Evolutionary conservation across 2,329 filamentous ascomycete genomes (phyloP).

Genomic region (Leptodontidium sp.): DNA sequence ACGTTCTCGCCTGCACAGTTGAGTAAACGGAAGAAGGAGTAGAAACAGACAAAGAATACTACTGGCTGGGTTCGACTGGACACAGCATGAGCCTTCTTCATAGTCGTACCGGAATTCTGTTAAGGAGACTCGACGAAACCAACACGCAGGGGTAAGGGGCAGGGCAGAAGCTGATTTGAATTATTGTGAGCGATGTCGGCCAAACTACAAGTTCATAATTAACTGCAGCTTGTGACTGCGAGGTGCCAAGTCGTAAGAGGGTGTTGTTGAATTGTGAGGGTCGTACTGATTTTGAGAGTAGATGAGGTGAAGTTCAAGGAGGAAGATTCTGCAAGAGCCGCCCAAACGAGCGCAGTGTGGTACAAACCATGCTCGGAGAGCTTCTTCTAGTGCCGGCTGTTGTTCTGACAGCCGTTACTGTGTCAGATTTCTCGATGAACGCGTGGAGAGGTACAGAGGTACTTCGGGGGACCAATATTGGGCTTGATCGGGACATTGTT

Average conservation of each 20-base stretch:
- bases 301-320: neutral
- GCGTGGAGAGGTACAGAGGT: slow-evolving; percentile 41
- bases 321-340: slow-evolving; percentile 12
- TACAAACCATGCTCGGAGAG: slow-evolving; percentile 4
- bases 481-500: slow-evolving; percentile 33
- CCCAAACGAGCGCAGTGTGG: neutral
- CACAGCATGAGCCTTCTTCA: slow-evolving; percentile 34
- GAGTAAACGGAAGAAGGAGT: slow-evolving; percentile 42
- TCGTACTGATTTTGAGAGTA: slow-evolving; percentile 12
- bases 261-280: neutral
- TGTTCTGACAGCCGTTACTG: slow-evolving; percentile 41
- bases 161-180: neutral
- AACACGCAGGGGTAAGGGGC: slow-evolving; percentile 29
- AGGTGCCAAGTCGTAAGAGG: neutral
- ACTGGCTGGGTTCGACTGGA: slow-evolving; percentile 34
- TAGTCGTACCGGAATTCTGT: slow-evolving; percentile 27
- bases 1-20: slow-evolving; percentile 43
- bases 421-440: slow-evolving; percentile 44
- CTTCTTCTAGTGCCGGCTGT: slow-evolving; percentile 23
- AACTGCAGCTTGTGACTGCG: slow-evolving; percentile 9
- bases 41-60: slow-evolving; percentile 22
- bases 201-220: slow-evolving; percentile 1
- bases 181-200: slow-evolving; percentile 22
- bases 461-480: slow-evolving; percentile 23
- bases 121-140: slow-evolving; percentile 40